Evolutionary conservation across 179 eudicot species (phyloP).

Genomic region (Carnegiea gigantea): DNA sequence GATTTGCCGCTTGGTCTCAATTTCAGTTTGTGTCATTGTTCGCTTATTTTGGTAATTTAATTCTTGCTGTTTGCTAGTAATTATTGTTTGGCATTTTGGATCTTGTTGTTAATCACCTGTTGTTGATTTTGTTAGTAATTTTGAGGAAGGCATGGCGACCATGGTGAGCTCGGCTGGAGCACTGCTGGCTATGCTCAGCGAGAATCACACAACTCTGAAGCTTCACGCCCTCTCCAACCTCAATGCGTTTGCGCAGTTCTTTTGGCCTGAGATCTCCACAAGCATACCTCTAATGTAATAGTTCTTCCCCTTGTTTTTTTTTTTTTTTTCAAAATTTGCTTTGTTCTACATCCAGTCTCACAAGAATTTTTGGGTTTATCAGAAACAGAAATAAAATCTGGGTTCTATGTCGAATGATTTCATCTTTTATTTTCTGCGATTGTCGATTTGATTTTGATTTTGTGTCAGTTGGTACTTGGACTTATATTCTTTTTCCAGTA

Average conservation of each 20-base stretch:
- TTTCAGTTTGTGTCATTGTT: too few relatives aligned
- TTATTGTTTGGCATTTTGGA: not conserved
- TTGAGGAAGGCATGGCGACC: constrained; percentile 41
- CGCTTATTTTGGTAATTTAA: not conserved
- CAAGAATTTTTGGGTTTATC: too few relatives aligned
- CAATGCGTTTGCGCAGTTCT: constrained; percentile 61
- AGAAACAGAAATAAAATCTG: too few relatives aligned
- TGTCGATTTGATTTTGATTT: too few relatives aligned
- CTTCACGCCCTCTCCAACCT: constrained; percentile 82
- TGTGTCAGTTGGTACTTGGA: too few relatives aligned
- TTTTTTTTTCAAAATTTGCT: not conserved
- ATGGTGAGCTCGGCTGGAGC: constrained; percentile 89
- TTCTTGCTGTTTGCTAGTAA: not conserved
- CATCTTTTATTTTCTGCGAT: too few relatives aligned
- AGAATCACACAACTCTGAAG: constrained; percentile 57
- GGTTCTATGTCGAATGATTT: too few relatives aligned
- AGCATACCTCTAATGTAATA: constrained; percentile 68
- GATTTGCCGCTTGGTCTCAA: not conserved
- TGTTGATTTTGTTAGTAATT: not conserved
- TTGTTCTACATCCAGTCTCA: not conserved
- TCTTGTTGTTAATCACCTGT: not conserved
- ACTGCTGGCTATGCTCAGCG: constrained; percentile 81
- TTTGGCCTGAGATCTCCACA: constrained; percentile 96
- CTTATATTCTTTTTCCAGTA: too few relatives aligned
- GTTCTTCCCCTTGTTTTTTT: not conserved